These are phyloP conservation scores for Pichia nanzhaoensis DNA, from an alignment of 805 yeast species.

Conservation along the genomic window DNA sequence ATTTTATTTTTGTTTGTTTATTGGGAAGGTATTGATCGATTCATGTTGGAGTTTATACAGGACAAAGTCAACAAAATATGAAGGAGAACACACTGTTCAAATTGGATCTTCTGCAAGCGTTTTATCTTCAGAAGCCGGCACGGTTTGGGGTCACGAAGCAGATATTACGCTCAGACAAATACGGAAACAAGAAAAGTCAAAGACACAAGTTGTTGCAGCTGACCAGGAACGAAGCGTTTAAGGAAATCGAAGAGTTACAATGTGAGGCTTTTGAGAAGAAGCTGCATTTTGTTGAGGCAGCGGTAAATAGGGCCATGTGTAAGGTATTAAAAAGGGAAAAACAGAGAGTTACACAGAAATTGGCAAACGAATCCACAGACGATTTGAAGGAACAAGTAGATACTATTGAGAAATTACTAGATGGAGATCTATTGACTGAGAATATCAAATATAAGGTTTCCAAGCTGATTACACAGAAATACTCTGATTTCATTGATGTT, in stretches of 20 bases:
- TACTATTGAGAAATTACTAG: constrained; percentile 6
- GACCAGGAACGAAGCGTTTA: constrained; percentile 36
- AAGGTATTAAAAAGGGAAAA: constrained; percentile 30
- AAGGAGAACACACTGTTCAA: constrained; percentile 43
- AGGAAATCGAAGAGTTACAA: constrained; percentile 40
- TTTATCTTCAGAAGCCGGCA: constrained; percentile 40
- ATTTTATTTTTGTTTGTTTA: not conserved
- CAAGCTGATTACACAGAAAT: constrained; percentile 13
- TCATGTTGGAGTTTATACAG: not conserved
- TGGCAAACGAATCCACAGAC: not conserved
- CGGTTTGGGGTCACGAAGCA: constrained; percentile 45
- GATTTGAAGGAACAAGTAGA: not conserved
- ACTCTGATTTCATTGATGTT: constrained; percentile 13
- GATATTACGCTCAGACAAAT: constrained; percentile 38
- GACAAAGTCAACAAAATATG: not conserved
- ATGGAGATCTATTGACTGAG: not conserved
- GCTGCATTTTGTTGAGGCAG: constrained; percentile 29
- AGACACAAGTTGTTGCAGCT: constrained; percentile 32
- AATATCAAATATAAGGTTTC: constrained; percentile 19
- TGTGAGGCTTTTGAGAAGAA: constrained; percentile 41
- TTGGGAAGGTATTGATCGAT: not conserved
- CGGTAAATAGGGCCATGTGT: constrained; percentile 35
- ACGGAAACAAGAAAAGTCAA: constrained; percentile 5
- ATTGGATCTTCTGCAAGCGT: constrained; percentile 49
- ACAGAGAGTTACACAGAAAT: constrained; percentile 1